phyloP scores from a whole-genome alignment of 345 rosid species.

The Salix dunnii region DNA sequence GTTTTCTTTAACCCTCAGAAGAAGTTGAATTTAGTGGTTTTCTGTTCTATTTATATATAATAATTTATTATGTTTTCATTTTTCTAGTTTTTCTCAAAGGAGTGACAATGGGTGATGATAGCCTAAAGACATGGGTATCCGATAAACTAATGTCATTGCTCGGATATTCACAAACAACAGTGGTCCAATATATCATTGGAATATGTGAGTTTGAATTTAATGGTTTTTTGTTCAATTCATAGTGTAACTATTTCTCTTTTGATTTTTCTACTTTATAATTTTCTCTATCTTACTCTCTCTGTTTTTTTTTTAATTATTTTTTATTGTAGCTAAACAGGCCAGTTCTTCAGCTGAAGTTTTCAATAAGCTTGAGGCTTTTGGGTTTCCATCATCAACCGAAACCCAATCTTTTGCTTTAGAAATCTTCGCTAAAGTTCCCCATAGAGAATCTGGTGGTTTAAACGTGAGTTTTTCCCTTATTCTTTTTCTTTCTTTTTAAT shows the following conservation, averaged over 20 bases:
- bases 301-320: background rate
- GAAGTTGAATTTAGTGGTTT: background rate
- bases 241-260: background rate
- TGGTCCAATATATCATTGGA: slow-evolving; percentile 71
- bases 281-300: background rate
- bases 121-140: slow-evolving; percentile 78
- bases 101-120: slow-evolving; percentile 48
- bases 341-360: slow-evolving; percentile 54
- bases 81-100: too few species aligned
- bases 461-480: slow-evolving; percentile 47
- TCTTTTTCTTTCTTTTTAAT: background rate
- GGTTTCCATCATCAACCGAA: slow-evolving; percentile 49
- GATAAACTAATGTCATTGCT: slow-evolving; percentile 68
- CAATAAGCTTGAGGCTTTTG: slow-evolving; percentile 47
- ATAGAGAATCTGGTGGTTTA: slow-evolving; percentile 30
- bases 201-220: slow-evolving; percentile 36
- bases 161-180: slow-evolving; percentile 69
- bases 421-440: slow-evolving; percentile 56
- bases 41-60: background rate
- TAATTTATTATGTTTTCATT: too few species aligned
- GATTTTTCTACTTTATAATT: background rate
- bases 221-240: background rate
- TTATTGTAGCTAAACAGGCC: slow-evolving; percentile 65
- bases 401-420: slow-evolving; percentile 54
- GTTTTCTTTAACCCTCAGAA: too few species aligned